phyloP scores from a whole-genome alignment of 805 yeast species.

The Schwanniomyces vanrijiae region DNA sequence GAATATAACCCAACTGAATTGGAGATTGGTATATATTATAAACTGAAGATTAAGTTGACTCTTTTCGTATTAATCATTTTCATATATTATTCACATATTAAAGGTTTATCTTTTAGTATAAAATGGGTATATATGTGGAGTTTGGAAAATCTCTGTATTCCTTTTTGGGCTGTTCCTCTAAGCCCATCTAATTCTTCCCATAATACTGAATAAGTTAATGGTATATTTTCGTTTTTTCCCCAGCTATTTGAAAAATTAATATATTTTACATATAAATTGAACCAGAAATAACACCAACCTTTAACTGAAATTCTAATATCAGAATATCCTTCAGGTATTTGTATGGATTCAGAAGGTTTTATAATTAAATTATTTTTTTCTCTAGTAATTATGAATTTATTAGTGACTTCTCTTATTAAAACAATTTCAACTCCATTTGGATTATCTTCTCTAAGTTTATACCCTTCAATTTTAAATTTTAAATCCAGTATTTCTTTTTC shows the following conservation, averaged over 20 bases:
- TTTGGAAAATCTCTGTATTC: constrained; percentile 52
- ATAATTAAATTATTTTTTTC: neutral
- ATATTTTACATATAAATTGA: constrained; percentile 15
- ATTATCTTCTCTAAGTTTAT: neutral
- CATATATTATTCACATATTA: too few relatives aligned
- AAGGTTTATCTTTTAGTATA: too few relatives aligned
- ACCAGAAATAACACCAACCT: constrained; percentile 28
- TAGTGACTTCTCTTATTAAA: neutral
- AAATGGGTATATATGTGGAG: constrained; percentile 30
- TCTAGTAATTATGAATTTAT: neutral
- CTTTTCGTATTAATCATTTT: too few relatives aligned
- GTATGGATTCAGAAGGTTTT: constrained; percentile 1
- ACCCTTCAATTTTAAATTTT: constrained; percentile 5
- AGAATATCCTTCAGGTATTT: constrained; percentile 1
- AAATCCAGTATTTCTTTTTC: neutral
- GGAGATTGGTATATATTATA: too few relatives aligned
- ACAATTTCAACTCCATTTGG: constrained; percentile 5
- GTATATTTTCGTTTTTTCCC: neutral
- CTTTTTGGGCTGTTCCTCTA: constrained; percentile 58
- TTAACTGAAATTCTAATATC: constrained; percentile 18
- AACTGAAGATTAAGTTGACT: too few relatives aligned
- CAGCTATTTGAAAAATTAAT: neutral
- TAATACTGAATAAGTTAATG: neutral
- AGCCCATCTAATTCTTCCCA: constrained; percentile 64
- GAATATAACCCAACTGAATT: too few relatives aligned